Percentiles rank a stretch among this genome's conserved stretches.
Conservation (phyloP, 2,329 filamentous ascomycete genomes). For the Exophiala dermatitidis region DNA sequence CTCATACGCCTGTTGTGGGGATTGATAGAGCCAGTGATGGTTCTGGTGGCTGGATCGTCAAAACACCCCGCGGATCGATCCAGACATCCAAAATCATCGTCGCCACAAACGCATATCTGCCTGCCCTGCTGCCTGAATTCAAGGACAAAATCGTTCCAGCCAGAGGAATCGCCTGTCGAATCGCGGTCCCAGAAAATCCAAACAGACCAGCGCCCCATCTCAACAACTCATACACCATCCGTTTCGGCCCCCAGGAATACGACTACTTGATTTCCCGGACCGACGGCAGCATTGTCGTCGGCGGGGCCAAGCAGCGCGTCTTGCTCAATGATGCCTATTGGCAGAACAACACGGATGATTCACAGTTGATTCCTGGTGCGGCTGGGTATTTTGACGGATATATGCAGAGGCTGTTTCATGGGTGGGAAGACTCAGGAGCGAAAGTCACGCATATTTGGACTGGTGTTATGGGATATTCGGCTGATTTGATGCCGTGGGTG, state of each 20-base stretch:
- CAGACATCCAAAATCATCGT: constrained; percentile 59
- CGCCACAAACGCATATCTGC: constrained; percentile 78
- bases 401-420: constrained; percentile 34
- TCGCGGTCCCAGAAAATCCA: constrained; percentile 38
- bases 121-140: constrained; percentile 62
- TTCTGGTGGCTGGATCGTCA: constrained; percentile 53
- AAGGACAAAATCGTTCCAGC: constrained; percentile 68
- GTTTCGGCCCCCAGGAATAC: constrained; percentile 53
- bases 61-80: constrained; percentile 64
- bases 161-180: constrained; percentile 46
- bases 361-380: constrained; percentile 30
- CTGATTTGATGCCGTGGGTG: constrained; percentile 47
- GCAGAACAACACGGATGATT: constrained; percentile 44
- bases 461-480: constrained; percentile 48
- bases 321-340: constrained; percentile 32
- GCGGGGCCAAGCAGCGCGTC: constrained; percentile 50
- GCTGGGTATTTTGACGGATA: constrained; percentile 36
- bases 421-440: constrained; percentile 37
- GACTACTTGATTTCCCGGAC: constrained; percentile 62
- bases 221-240: constrained; percentile 53
- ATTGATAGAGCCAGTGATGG: constrained; percentile 26
- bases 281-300: constrained; percentile 51
- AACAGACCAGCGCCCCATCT: constrained; percentile 26
- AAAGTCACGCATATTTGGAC: constrained; percentile 34
- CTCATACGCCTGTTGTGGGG: constrained; percentile 41